phyloP scores from a whole-genome alignment of 2,329 filamentous ascomycete species.

The Talaromyces albobiverticillius region DNA sequence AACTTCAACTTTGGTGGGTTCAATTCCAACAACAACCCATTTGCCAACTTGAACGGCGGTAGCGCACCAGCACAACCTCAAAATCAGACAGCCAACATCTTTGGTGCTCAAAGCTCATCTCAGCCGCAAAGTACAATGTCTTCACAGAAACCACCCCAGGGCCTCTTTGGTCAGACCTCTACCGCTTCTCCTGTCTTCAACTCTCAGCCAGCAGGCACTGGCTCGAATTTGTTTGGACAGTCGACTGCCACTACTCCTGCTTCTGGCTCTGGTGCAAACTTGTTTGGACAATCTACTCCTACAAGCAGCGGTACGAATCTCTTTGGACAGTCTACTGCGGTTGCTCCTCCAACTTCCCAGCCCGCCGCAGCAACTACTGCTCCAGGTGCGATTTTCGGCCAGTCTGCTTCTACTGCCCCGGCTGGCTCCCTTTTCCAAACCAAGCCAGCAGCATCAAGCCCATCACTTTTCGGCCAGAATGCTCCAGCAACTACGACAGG shows the following conservation, averaged over 20 bases:
- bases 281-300: conserved; percentile 17
- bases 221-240: conserved; percentile 21
- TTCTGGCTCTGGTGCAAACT: conserved; percentile 10
- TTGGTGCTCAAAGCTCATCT: conserved; percentile 4
- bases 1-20: conserved; percentile 23
- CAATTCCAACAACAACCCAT: conserved; percentile 35
- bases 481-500: neutral
- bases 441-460: conserved; percentile 11
- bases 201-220: conserved; percentile 18
- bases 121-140: neutral
- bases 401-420: conserved; percentile 17
- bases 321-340: conserved; percentile 27
- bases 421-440: conserved; percentile 16
- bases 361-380: conserved; percentile 13
- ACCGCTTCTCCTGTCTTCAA: conserved; percentile 3
- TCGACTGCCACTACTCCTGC: conserved; percentile 5
- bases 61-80: conserved; percentile 10
- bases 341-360: conserved; percentile 14
- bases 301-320: conserved; percentile 20
- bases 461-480: conserved; percentile 9
- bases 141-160: conserved; percentile 3
- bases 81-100: conserved; percentile 22
- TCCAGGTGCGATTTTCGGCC: conserved; percentile 18
- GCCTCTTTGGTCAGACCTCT: conserved; percentile 10
- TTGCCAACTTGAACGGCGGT: conserved; percentile 27